Conservation (phyloP, 179 eudicot genomes). For the Dionaea muscipula region DNA sequence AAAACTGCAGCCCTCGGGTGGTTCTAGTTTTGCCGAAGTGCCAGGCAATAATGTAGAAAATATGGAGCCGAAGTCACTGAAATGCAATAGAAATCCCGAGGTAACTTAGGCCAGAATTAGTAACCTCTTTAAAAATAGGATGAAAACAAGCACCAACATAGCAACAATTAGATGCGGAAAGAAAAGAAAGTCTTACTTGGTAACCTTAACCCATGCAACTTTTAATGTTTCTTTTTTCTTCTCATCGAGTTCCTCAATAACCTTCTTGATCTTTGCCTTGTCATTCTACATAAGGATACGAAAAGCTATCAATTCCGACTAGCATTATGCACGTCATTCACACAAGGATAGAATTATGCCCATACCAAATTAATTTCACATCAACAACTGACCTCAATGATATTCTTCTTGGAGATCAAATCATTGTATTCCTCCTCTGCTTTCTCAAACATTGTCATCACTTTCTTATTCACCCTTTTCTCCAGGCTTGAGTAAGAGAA, state of each 20-base stretch:
- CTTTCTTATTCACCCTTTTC: conserved; percentile 95
- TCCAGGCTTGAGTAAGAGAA: conserved; percentile 51
- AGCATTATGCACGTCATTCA: too few species aligned
- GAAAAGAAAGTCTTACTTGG: conserved; percentile 36
- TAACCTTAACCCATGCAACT: conserved; percentile 94
- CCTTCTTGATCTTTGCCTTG: conserved; percentile 87
- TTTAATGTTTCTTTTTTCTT: conserved; percentile 91
- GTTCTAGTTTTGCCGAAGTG: conserved; percentile 91
- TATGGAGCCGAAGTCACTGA: conserved; percentile 94
- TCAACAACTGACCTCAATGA: conserved; percentile 60
- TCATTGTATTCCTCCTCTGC: conserved; percentile 93
- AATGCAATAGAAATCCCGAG: conserved; percentile 12
- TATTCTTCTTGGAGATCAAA: conserved; percentile 82
- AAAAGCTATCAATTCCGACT: not conserved
- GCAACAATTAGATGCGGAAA: not conserved
- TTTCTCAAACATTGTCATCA: conserved; percentile 96
- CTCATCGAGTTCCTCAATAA: conserved; percentile 96
- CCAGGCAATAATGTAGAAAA: conserved; percentile 94
- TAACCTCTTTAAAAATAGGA: not conserved
- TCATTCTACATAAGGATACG: conserved; percentile 48
- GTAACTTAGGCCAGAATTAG: not conserved
- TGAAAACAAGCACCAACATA: conserved; percentile 4
- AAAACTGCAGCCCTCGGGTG: conserved; percentile 89
- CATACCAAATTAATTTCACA: not conserved
- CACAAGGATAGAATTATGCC: too few species aligned